phyloP scores from a whole-genome alignment of 345 rosid genomes.

The Rhizophora apiculata region DNA sequence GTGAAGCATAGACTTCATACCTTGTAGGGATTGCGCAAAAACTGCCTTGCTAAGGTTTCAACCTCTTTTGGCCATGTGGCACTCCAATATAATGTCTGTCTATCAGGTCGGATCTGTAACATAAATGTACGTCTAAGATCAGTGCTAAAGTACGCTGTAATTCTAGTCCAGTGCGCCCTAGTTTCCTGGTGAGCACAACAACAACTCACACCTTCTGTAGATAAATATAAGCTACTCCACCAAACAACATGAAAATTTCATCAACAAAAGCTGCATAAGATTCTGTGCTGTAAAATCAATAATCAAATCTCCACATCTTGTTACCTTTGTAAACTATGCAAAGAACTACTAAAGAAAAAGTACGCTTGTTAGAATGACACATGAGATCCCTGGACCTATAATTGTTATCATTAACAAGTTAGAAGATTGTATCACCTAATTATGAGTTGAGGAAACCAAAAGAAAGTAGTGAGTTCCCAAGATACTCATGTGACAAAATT shows the following conservation, averaged over 20 bases:
- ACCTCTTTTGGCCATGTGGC: constrained; percentile 99
- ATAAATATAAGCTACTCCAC: not conserved
- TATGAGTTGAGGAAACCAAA: not conserved
- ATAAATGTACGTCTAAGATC: constrained; percentile 2
- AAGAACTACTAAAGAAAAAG: no score
- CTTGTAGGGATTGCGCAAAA: constrained; percentile 82
- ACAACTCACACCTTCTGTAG: not conserved
- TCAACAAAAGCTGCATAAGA: no score
- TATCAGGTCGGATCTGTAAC: constrained; percentile 89
- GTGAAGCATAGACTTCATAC: constrained; percentile 23
- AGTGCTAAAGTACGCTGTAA: not conserved
- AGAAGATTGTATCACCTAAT: no score
- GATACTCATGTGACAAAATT: not conserved
- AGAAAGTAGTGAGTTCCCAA: not conserved
- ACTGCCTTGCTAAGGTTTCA: constrained; percentile 84
- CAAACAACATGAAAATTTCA: not conserved
- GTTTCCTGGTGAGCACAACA: not conserved
- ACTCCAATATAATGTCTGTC: constrained; percentile 97
- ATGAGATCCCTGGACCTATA: no score
- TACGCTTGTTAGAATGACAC: no score
- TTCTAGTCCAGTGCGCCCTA: not conserved
- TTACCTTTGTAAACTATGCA: no score
- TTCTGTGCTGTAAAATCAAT: no score
- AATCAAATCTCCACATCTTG: no score
- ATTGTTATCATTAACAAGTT: no score